Evolutionary conservation across 2,329 filamentous ascomycete genomes (phyloP).

Genomic region (Orbilia blumenaviensis): DNA sequence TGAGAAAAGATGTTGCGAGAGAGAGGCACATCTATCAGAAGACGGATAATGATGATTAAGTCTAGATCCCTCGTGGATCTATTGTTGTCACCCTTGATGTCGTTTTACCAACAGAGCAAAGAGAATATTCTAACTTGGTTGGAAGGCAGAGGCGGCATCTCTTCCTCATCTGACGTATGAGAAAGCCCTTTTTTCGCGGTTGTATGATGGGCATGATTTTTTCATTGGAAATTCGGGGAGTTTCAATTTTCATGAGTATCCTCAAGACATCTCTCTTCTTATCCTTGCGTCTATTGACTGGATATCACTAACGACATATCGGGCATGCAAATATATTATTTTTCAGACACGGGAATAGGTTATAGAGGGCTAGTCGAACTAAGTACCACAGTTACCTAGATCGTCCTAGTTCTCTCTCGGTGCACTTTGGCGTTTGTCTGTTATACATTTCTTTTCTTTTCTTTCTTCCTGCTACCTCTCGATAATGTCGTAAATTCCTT

Average conservation of each 20-base stretch:
- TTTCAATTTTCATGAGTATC: constrained; percentile 52
- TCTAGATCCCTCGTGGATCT: constrained; percentile 43
- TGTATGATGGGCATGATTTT: constrained; percentile 1
- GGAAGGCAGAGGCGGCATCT: constrained; percentile 44
- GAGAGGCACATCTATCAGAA: constrained; percentile 83
- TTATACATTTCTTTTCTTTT: not conserved
- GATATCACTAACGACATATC: constrained; percentile 51
- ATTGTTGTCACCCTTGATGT: constrained; percentile 26
- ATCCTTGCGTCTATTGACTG: constrained; percentile 44
- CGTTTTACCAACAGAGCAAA: constrained; percentile 27
- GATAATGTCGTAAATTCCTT: constrained; percentile 11
- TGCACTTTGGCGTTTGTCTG: constrained; percentile 7
- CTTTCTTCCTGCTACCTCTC: constrained; percentile 7
- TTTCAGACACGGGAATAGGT: constrained; percentile 36
- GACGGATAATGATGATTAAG: constrained; percentile 73
- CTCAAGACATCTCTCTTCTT: constrained; percentile 51
- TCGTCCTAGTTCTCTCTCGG: constrained; percentile 8
- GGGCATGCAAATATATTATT: constrained; percentile 38
- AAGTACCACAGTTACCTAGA: constrained; percentile 22
- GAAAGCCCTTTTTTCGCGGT: constrained; percentile 4
- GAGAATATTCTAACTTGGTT: constrained; percentile 54
- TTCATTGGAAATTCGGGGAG: constrained; percentile 6
- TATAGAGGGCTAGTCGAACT: constrained; percentile 6
- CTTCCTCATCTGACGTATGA: constrained; percentile 26
- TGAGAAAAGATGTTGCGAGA: constrained; percentile 85